Evolutionary conservation across 2,329 filamentous ascomycete species (phyloP).

Genomic region (Colletotrichum tamarilloi): DNA sequence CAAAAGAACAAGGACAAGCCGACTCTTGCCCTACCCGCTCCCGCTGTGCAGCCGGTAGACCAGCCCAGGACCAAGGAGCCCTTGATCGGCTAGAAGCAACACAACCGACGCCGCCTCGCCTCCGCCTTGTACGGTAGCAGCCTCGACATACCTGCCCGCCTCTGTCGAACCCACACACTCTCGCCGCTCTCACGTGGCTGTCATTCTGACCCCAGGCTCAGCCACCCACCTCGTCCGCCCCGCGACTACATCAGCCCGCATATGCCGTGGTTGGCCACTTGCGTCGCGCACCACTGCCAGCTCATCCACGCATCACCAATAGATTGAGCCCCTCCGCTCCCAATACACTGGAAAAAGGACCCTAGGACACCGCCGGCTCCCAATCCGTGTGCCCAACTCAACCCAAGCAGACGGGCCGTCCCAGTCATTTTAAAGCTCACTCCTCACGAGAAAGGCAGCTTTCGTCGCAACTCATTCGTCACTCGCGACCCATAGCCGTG

Average conservation of each 20-base stretch:
- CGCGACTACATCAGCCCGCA: conserved; percentile 66
- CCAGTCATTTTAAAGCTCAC: conserved; percentile 45
- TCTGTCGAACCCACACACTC: conserved; percentile 17
- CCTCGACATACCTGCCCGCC: conserved; percentile 17
- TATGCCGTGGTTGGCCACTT: conserved; percentile 67
- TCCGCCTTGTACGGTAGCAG: conserved; percentile 23
- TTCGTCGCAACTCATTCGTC: conserved; percentile 37
- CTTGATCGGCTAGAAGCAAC: conserved; percentile 15
- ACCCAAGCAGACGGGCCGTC: conserved; percentile 49
- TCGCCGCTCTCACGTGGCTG: conserved; percentile 57
- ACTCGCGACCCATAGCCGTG: conserved; percentile 33
- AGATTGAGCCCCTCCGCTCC: conserved; percentile 62
- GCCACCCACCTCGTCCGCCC: conserved; percentile 49
- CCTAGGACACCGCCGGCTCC: conserved; percentile 55
- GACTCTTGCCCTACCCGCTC: conserved; percentile 40
- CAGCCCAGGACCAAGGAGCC: conserved; percentile 22
- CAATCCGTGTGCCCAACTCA: conserved; percentile 59
- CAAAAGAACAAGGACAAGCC: conserved; percentile 36
- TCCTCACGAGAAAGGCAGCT: conserved; percentile 41
- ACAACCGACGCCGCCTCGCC: conserved; percentile 18
- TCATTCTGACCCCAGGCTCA: conserved; percentile 48
- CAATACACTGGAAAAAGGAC: conserved; percentile 57
- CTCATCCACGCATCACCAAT: conserved; percentile 71
- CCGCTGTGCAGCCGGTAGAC: conserved; percentile 43
- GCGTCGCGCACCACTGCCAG: conserved; percentile 67